A percentile compares a stretch with the other conserved stretches of the same genome.
Evolutionary conservation across 768 basidiomycete genomes (phyloP).

Genomic region (Sutorius australiensis): DNA sequence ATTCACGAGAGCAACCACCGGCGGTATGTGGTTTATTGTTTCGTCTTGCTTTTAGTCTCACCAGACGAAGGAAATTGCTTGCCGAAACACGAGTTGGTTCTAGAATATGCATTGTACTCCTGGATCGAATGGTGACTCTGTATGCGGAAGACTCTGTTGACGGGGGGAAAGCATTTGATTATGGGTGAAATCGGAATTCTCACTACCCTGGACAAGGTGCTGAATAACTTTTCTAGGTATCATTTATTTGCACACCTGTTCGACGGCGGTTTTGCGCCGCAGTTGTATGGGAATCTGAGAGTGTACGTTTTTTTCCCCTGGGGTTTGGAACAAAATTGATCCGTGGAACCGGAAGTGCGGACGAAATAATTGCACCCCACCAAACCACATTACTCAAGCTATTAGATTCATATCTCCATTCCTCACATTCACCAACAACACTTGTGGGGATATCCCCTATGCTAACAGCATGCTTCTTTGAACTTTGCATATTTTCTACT

Average conservation of each 20-base stretch:
- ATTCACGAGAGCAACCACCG: constrained; percentile 52
- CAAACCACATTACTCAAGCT: constrained; percentile 88
- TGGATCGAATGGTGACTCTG: constrained; percentile 69
- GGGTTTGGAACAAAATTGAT: constrained; percentile 2
- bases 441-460: constrained; percentile 51
- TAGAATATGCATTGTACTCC: constrained; percentile 61
- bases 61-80: constrained; percentile 42
- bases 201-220: constrained; percentile 3
- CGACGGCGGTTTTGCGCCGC: constrained; percentile 52
- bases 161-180: constrained; percentile 67
- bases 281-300: constrained; percentile 56
- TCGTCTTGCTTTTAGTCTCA: constrained; percentile 8
- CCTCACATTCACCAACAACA: constrained; percentile 36
- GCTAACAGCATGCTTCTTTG: constrained; percentile 58
- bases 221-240: constrained; percentile 44
- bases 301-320: constrained; percentile 47
- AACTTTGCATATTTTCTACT: constrained; percentile 57
- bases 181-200: constrained; percentile 49
- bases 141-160: constrained; percentile 62
- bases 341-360: constrained; percentile 40
- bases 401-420: constrained; percentile 78
- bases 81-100: constrained; percentile 51
- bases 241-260: constrained; percentile 61
- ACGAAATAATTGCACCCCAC: constrained; percentile 75
- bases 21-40: constrained; percentile 42